These are phyloP conservation scores for Collariella sp. DNA, from an alignment of 495 filamentous ascomycete species.

Conservation along the genomic window DNA sequence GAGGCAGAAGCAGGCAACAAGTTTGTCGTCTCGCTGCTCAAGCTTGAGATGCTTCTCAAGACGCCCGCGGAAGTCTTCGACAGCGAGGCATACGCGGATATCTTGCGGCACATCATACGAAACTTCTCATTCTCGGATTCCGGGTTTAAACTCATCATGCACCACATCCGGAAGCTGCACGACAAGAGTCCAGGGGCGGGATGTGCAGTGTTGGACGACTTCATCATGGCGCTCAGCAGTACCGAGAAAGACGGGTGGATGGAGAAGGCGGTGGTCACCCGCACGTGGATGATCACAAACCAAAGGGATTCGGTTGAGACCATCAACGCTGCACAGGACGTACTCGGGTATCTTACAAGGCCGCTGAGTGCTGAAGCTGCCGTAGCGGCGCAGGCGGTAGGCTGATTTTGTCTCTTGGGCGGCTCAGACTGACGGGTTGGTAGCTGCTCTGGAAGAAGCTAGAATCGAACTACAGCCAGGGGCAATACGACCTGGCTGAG, in stretches of 20 bases:
- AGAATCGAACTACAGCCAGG: slow-evolving; percentile 47
- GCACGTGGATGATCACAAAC: slow-evolving; percentile 50
- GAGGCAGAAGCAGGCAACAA: slow-evolving; percentile 53
- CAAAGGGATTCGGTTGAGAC: slow-evolving; percentile 23
- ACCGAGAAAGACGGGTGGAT: slow-evolving; percentile 46
- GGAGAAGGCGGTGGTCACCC: slow-evolving; percentile 54
- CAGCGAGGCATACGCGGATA: slow-evolving; percentile 39
- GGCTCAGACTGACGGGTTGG: not conserved
- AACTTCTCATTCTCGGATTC: slow-evolving; percentile 48
- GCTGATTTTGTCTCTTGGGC: slow-evolving; percentile 5
- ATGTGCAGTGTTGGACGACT: slow-evolving; percentile 49
- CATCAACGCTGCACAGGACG: slow-evolving; percentile 13
- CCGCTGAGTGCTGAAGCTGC: slow-evolving; percentile 48
- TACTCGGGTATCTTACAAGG: slow-evolving; percentile 20
- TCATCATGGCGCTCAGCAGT: slow-evolving; percentile 42
- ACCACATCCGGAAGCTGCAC: slow-evolving; percentile 59
- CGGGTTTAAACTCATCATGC: slow-evolving; percentile 61
- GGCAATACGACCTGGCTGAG: slow-evolving; percentile 47
- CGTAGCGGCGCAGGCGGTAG: slow-evolving; percentile 62
- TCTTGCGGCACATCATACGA: slow-evolving; percentile 48
- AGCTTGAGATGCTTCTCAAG: slow-evolving; percentile 52
- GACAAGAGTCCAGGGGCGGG: slow-evolving; percentile 45
- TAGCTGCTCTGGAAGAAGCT: slow-evolving; percentile 73
- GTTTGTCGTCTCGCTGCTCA: slow-evolving; percentile 58
- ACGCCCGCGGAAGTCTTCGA: slow-evolving; percentile 41